phyloP scores from a whole-genome alignment of 2,329 filamentous ascomycete genomes.

The Cadophora sp. region DNA sequence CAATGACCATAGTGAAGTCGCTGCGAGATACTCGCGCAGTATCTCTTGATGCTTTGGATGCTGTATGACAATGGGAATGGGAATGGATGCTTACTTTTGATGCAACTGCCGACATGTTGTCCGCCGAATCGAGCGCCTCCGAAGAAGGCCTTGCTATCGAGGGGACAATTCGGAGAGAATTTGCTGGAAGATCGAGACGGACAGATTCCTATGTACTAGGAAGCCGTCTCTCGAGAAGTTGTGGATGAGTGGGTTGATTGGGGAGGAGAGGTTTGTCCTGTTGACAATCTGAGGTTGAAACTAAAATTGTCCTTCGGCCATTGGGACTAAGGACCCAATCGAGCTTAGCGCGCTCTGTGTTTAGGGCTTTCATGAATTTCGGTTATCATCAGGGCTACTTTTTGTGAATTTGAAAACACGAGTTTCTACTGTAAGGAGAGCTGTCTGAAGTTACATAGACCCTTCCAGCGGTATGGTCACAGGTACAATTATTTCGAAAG shows the following conservation, averaged over 20 bases:
- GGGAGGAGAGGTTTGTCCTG: constrained; percentile 18
- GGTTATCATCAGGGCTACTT: background rate
- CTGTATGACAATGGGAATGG: background rate
- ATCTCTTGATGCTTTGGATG: constrained; percentile 25
- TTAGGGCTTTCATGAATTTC: background rate
- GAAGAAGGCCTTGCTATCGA: constrained; percentile 48
- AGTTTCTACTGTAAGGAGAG: background rate
- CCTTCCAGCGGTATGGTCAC: background rate
- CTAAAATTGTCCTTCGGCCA: constrained; percentile 14
- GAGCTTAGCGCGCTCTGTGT: background rate
- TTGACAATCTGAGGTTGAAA: constrained; percentile 12
- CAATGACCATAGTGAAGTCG: constrained; percentile 27
- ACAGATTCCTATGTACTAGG: constrained; percentile 46
- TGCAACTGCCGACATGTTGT: constrained; percentile 47
- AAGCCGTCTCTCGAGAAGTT: constrained; percentile 47
- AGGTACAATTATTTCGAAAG: background rate
- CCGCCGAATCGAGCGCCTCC: constrained; percentile 46
- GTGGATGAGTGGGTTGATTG: constrained; percentile 14
- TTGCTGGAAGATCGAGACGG: constrained; percentile 42
- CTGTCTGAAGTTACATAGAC: background rate
- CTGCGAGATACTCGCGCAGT: constrained; percentile 22
- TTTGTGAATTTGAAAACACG: background rate
- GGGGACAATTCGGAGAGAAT: constrained; percentile 44
- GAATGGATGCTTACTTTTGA: constrained; percentile 39
- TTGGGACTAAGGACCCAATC: background rate